Conservation (phyloP, 2,329 filamentous ascomycete species). For the Calonectria hawksworthii region DNA sequence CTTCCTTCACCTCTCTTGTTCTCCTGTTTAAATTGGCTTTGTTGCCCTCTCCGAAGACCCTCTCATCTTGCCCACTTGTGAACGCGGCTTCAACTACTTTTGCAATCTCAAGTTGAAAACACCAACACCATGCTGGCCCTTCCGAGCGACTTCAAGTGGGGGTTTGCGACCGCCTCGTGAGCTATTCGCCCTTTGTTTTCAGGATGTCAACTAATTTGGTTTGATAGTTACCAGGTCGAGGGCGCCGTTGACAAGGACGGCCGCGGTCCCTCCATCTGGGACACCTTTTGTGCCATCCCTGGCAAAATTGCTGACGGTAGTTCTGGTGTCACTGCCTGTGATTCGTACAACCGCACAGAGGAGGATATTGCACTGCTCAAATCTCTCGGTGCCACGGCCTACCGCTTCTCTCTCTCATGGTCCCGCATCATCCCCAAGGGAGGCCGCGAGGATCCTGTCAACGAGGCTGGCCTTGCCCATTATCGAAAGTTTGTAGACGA, state of each 20-base stretch:
- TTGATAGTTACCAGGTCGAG: constrained; percentile 87
- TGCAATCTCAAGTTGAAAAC: constrained; percentile 11
- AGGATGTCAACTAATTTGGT: constrained; percentile 29
- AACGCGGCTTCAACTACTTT: background rate
- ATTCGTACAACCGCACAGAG: constrained; percentile 85
- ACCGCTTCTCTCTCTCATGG: constrained; percentile 90
- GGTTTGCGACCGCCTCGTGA: constrained; percentile 83
- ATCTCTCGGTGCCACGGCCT: constrained; percentile 78
- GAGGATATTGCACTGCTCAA: constrained; percentile 86
- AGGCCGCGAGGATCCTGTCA: constrained; percentile 85
- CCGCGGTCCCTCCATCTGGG: constrained; percentile 88
- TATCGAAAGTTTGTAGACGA: constrained; percentile 86
- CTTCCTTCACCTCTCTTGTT: background rate
- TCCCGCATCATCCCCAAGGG: constrained; percentile 89
- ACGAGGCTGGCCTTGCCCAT: constrained; percentile 81
- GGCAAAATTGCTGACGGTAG: constrained; percentile 87
- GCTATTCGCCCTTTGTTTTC: constrained; percentile 46
- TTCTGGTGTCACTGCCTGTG: constrained; percentile 84
- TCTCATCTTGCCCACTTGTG: background rate
- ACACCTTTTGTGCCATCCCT: constrained; percentile 85
- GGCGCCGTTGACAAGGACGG: constrained; percentile 82
- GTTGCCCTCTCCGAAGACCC: background rate
- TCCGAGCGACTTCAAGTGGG: constrained; percentile 81
- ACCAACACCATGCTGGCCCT: constrained; percentile 64
- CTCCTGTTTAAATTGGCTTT: background rate